Evolutionary conservation across 2,329 filamentous ascomycete species (phyloP).

Genomic region (Hypoxylon sp.): DNA sequence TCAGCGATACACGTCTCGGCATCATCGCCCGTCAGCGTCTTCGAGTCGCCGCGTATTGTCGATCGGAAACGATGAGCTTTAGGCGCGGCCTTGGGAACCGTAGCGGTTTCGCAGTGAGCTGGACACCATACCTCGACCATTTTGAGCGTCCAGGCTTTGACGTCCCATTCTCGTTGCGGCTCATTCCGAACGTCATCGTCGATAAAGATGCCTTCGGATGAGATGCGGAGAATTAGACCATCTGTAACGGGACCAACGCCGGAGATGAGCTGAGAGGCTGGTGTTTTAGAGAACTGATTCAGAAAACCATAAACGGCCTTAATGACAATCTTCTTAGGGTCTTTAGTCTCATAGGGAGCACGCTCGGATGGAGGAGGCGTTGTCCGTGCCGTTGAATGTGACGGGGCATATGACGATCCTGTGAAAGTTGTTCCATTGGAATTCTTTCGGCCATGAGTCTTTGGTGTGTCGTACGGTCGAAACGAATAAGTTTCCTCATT

Average conservation of each 20-base stretch:
- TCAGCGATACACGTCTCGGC: slow-evolving; percentile 75
- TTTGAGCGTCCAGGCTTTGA: slow-evolving; percentile 98
- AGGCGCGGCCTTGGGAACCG: slow-evolving; percentile 62
- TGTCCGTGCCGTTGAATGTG: slow-evolving; percentile 85
- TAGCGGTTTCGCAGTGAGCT: slow-evolving; percentile 67
- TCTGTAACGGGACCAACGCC: slow-evolving; percentile 90
- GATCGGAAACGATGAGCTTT: slow-evolving; percentile 65
- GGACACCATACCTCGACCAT: slow-evolving; percentile 89
- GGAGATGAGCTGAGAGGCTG: slow-evolving; percentile 89
- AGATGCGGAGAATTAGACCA: slow-evolving; percentile 90
- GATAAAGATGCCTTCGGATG: slow-evolving; percentile 94
- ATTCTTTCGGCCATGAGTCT: slow-evolving; percentile 69
- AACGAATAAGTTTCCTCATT: slow-evolving; percentile 80
- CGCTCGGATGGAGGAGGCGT: slow-evolving; percentile 85
- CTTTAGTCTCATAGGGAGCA: slow-evolving; percentile 85
- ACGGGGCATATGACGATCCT: slow-evolving; percentile 88
- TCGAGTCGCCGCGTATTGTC: slow-evolving; percentile 64
- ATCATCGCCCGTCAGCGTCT: slow-evolving; percentile 72
- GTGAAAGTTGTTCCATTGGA: slow-evolving; percentile 82
- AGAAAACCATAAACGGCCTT: slow-evolving; percentile 94
- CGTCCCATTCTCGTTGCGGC: slow-evolving; percentile 97
- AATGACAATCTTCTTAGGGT: slow-evolving; percentile 97
- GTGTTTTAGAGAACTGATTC: slow-evolving; percentile 89
- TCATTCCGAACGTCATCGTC: slow-evolving; percentile 94
- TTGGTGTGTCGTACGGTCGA: slow-evolving; percentile 81